Conservation (phyloP, 495 filamentous ascomycete species). For the Xylaria flabelliformis region DNA sequence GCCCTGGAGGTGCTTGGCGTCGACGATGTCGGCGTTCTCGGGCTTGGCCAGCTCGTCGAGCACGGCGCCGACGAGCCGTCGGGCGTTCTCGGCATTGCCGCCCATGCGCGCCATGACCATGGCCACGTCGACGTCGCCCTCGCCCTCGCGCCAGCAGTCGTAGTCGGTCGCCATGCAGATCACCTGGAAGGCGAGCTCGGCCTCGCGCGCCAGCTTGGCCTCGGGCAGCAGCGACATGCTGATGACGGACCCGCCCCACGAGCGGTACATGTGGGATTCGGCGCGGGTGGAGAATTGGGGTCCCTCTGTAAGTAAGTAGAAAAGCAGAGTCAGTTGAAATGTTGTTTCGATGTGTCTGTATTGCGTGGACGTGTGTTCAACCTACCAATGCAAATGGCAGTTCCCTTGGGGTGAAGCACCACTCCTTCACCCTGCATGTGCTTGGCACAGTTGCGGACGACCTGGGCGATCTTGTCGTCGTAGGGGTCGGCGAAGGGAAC, state of each 20-base stretch:
- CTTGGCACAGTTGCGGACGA: constrained; percentile 76
- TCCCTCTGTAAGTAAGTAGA: constrained; percentile 63
- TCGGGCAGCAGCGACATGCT: constrained; percentile 99
- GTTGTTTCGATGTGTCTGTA: background rate
- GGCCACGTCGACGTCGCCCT: constrained; percentile 81
- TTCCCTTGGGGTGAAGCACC: constrained; percentile 75
- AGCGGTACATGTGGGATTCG: constrained; percentile 91
- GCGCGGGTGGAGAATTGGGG: constrained; percentile 98
- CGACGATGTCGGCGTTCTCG: constrained; percentile 75
- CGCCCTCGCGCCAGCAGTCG: constrained; percentile 87
- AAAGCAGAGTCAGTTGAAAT: background rate
- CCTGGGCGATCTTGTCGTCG: constrained; percentile 73
- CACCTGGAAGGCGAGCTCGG: constrained; percentile 95
- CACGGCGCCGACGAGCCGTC: constrained; percentile 82
- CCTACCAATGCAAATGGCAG: constrained; percentile 88
- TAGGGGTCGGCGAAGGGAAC: constrained; percentile 97
- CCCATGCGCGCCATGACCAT: constrained; percentile 99
- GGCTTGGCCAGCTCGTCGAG: constrained; percentile 81
- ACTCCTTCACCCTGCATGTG: constrained; percentile 80
- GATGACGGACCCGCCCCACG: constrained; percentile 89
- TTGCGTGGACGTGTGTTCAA: background rate
- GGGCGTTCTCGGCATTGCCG: constrained; percentile 86
- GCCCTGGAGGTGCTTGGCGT: constrained; percentile 76
- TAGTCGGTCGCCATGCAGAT: constrained; percentile 99
- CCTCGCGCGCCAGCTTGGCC: constrained; percentile 93